phyloP scores from a whole-genome alignment of 371 early-diverging fungal species.

The Mortierella sp. region DNA sequence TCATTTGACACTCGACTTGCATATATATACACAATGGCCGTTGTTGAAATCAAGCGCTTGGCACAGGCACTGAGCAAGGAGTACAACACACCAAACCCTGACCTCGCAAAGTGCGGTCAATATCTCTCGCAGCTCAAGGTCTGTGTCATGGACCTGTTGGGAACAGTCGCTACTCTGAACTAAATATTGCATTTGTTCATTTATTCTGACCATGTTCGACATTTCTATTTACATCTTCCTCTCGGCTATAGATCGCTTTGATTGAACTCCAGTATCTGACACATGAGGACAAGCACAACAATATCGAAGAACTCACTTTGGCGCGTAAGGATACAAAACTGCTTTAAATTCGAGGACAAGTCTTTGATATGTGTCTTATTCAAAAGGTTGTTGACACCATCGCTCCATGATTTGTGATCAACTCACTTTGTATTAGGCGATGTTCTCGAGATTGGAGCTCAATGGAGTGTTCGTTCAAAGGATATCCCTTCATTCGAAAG shows the following conservation, averaged over 20 bases:
- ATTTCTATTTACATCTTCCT: neutral
- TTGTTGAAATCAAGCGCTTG: constrained; percentile 48
- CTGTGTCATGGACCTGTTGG: neutral
- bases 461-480: constrained; percentile 84
- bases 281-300: constrained; percentile 70
- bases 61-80: constrained; percentile 72
- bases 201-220: neutral
- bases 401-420: neutral
- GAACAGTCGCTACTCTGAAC: neutral
- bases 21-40: constrained; percentile 26
- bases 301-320: constrained; percentile 72
- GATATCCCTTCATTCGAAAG: constrained; percentile 94
- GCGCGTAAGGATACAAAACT: constrained; percentile 70
- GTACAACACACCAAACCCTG: constrained; percentile 74
- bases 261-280: constrained; percentile 80
- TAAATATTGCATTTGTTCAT: neutral
- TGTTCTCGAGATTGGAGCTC: constrained; percentile 92
- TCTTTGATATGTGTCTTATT: neutral
- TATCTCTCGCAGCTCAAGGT: constrained; percentile 87
- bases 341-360: neutral
- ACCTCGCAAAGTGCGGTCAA: constrained; percentile 80
- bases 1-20: neutral
- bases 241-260: constrained; percentile 75
- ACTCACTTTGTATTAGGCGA: constrained; percentile 70
- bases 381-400: neutral